These are phyloP conservation scores for Eremochloa ophiuroides DNA, from an alignment of 176 grass and related monocot species.

Conservation along the genomic window DNA sequence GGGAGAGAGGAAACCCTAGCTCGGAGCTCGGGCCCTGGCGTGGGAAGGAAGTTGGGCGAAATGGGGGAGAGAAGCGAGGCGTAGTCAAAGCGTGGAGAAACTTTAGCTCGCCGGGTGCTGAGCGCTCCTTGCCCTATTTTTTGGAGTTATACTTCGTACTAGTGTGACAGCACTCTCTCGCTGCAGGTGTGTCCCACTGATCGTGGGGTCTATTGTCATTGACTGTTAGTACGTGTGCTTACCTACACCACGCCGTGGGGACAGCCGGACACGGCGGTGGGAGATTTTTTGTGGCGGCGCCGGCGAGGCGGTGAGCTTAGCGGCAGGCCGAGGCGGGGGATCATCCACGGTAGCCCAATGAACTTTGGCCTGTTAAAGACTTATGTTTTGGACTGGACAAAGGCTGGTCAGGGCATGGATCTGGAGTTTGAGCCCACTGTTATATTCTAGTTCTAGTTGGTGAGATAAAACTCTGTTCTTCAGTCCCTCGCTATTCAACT, in stretches of 20 bases:
- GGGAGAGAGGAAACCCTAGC: conserved; percentile 48
- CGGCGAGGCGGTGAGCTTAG: not conserved
- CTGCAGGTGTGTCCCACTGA: accelerated
- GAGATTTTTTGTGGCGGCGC: conserved; percentile 32
- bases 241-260: not conserved
- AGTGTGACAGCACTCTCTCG: not conserved
- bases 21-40: conserved; percentile 14
- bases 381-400: not conserved
- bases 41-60: conserved; percentile 21
- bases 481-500: too few species aligned
- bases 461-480: not conserved
- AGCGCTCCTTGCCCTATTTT: not conserved
- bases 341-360: not conserved
- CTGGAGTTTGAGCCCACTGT: not conserved
- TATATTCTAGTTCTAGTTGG: not conserved
- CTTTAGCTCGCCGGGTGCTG: not conserved
- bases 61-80: not conserved
- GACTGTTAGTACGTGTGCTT: not conserved
- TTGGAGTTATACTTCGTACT: not conserved
- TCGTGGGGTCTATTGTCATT: not conserved
- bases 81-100: not conserved
- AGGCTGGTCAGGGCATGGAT: not conserved
- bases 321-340: not conserved
- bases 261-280: not conserved
- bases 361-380: not conserved